Base-by-base conservation (phyloP, 2,329 filamentous ascomycete genomes). In the Epichloe coenophiala region DNA sequence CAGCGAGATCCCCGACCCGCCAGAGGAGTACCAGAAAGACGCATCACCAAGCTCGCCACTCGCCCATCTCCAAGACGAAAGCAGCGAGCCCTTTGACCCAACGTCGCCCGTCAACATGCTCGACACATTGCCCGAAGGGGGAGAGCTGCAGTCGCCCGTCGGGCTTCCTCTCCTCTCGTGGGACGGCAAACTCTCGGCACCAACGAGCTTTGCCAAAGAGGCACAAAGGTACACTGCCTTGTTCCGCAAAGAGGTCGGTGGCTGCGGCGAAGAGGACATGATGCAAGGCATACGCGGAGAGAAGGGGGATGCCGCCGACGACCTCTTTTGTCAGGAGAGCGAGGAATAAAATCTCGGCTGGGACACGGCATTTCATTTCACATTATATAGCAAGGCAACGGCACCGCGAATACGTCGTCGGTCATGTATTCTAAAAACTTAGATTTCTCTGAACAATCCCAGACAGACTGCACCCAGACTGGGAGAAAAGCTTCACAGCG, bases 1-100 rank as follows among this genome's bases (percentile, higher is more conserved):
- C 64, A 80, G 76, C 53, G 90, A 96, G 56, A 68, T 94, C 5
- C 81, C 80, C 53, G 76, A 79, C 39, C 62, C 74, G 2, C 89
- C 89, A 0, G 88, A 95, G 64, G 90, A 83, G 59, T 81, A 78
- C 54, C 58, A 65, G 8, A 58, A 59, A 1, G 58, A 58, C 13
- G 36, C 33, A 4, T 31, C 50, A 6, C 38, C 37, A 19, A 43
- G 46, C 2, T 57, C 56, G 12, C 57, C 60, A 15, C 45, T 61
- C 15, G 46, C 56, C 33, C 52, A 56, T 17, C 55, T 59, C 12
- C 54, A 60, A 9, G 59, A 64, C n/a, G 65, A 68, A 40, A 64
- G 58, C 37, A 58, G 59, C 35, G 56, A 56, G 19, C 48, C 66
- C n/a, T 67, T 74, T 31, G 71, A 73, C 19, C 65, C 72, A 3